These are phyloP conservation scores for Santalum album DNA, from an alignment of 164 flowering plant genomes.

Conservation along the genomic window DNA sequence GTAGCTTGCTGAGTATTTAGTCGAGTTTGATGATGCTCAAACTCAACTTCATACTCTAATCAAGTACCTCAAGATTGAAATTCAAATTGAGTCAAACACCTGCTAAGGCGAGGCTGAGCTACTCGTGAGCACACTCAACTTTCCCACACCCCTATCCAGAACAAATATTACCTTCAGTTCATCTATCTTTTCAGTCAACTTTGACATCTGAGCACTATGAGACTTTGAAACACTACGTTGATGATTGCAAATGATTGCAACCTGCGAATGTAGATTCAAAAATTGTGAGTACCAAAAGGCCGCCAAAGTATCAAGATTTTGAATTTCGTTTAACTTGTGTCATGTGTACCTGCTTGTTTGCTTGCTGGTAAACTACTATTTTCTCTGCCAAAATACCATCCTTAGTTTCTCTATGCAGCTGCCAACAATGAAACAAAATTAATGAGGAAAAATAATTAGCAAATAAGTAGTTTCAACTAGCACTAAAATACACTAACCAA, in stretches of 20 bases:
- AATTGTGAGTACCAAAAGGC: constrained; percentile 1
- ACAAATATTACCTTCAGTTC: constrained; percentile 58
- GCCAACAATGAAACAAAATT: constrained; percentile 13
- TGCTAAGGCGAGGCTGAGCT: no score
- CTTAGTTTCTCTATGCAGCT: constrained; percentile 58
- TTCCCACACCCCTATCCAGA: no score
- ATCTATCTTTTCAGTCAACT: constrained; percentile 58
- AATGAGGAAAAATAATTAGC: neutral
- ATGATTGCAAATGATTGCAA: constrained; percentile 97
- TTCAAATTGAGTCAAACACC: no score
- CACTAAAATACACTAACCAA: neutral
- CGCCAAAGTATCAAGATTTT: neutral
- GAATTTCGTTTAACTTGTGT: neutral
- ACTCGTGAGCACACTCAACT: no score
- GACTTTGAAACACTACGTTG: constrained; percentile 87
- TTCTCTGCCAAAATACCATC: constrained; percentile 69
- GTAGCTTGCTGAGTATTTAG: no score
- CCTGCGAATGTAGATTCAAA: constrained; percentile 38
- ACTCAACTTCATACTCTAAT: no score
- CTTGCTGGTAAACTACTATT: constrained; percentile 56
- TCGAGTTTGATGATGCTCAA: no score
- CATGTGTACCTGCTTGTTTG: constrained; percentile 77
- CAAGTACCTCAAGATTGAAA: no score
- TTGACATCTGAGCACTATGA: constrained; percentile 67
- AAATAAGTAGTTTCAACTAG: neutral